These are phyloP conservation scores for Boeremia exigua DNA, from an alignment of 2,329 filamentous ascomycete genomes.

Conservation along the genomic window DNA sequence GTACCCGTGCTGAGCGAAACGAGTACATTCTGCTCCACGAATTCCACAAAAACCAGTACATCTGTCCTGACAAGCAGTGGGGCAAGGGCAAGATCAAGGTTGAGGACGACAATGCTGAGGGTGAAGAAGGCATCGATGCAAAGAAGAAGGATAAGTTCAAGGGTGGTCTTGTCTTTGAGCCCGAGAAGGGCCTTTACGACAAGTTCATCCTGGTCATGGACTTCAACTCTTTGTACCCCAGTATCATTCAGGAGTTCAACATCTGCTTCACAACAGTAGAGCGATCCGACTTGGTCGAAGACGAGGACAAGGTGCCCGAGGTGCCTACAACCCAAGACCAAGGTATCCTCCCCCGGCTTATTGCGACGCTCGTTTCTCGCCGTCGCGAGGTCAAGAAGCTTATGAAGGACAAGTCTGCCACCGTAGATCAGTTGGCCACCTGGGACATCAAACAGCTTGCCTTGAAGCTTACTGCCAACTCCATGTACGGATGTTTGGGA, in stretches of 20 bases:
- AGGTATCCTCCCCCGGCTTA: conserved; percentile 87
- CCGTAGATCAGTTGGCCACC: conserved; percentile 82
- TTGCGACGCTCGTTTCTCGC: conserved; percentile 87
- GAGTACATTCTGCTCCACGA: conserved; percentile 99
- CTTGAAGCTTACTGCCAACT: conserved; percentile 96
- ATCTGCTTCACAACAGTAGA: conserved; percentile 99
- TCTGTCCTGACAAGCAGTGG: conserved; percentile 92
- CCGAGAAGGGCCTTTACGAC: conserved; percentile 96
- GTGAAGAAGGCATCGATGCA: conserved; percentile 68
- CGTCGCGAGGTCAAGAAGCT: conserved; percentile 91
- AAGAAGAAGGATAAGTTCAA: conserved; percentile 99
- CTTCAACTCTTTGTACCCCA: conserved; percentile 98
- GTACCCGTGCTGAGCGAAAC: conserved; percentile 95
- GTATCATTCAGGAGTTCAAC: conserved; percentile 99
- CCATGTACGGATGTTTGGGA: conserved; percentile 98
- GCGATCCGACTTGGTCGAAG: conserved; percentile 71
- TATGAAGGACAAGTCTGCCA: conserved; percentile 93
- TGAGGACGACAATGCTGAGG: conserved; percentile 76
- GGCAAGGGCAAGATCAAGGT: conserved; percentile 76
- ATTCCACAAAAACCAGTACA: conserved; percentile 96
- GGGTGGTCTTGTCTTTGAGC: conserved; percentile 96
- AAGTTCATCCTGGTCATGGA: conserved; percentile 99
- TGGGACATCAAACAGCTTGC: conserved; percentile 99
- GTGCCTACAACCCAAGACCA: conserved; percentile 79
- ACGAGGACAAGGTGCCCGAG: conserved; percentile 88